These are phyloP conservation scores for Paramecium biaurelia DNA, from an alignment of 73 alveolate genomes.

Conservation along the genomic window DNA sequence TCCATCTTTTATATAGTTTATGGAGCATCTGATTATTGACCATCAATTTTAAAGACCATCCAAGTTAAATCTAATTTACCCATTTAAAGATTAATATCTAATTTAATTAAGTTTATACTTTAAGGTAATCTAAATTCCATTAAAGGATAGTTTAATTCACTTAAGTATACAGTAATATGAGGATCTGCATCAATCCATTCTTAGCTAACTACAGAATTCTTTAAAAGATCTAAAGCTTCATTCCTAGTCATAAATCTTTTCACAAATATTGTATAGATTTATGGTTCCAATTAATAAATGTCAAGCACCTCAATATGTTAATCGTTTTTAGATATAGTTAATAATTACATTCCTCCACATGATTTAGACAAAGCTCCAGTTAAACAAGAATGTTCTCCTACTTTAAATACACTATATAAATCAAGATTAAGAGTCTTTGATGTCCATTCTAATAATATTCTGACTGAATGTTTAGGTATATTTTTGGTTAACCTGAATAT, in stretches of 20 bases:
- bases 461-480: neutral
- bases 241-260: neutral
- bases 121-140: neutral
- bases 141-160: neutral
- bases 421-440: neutral
- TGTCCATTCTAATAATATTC: neutral
- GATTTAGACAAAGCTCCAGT: neutral
- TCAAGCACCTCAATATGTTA: neutral
- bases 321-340: neutral
- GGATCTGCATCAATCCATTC: slow-evolving; percentile 23
- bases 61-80: neutral
- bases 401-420: neutral
- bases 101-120: neutral
- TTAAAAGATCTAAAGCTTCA: neutral
- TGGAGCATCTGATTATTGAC: neutral
- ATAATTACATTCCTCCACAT: neutral
- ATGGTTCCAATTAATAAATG: neutral
- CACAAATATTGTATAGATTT: neutral
- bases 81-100: neutral
- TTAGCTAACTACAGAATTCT: neutral
- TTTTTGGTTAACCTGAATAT: neutral
- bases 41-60: neutral
- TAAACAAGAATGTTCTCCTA: neutral
- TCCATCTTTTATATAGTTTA: neutral
- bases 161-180: neutral